Evolutionary conservation across 208 protist genomes (phyloP).

Genomic region (Trichomonas tenax): DNA sequence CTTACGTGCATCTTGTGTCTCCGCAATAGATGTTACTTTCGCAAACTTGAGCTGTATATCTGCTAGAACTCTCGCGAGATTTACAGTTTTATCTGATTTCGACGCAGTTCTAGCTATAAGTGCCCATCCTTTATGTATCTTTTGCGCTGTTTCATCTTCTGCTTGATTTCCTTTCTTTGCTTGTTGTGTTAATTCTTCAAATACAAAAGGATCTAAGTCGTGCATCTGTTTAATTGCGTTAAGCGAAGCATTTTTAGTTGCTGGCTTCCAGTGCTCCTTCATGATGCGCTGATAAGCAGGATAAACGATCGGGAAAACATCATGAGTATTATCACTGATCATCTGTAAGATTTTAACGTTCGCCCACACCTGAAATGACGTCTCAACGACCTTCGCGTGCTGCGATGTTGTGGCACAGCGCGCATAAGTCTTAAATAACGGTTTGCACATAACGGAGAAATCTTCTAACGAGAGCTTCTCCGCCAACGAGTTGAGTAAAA

Average conservation of each 20-base stretch:
- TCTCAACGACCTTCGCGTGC: background rate
- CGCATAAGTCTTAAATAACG: background rate
- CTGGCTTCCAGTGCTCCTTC: background rate
- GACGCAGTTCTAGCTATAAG: background rate
- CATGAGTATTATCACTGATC: background rate
- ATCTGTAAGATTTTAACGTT: background rate
- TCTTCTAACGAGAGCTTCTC: background rate
- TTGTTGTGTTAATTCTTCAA: background rate
- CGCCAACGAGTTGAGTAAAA: background rate
- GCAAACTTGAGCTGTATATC: conserved; percentile 11
- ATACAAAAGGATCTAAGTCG: background rate
- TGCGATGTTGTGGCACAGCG: background rate
- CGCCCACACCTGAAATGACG: background rate
- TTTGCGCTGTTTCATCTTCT: background rate
- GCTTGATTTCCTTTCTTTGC: background rate
- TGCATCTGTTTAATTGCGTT: background rate
- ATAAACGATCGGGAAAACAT: background rate
- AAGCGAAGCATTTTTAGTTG: background rate
- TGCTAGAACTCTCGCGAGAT: background rate
- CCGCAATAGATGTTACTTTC: background rate
- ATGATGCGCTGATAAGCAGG: background rate
- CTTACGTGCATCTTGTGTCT: background rate
- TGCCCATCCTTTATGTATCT: conserved; percentile 2
- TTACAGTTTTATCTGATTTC: background rate
- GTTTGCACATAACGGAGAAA: background rate